Base-by-base conservation (phyloP, 441 rosid species). In the Codiaeum variegatum region DNA sequence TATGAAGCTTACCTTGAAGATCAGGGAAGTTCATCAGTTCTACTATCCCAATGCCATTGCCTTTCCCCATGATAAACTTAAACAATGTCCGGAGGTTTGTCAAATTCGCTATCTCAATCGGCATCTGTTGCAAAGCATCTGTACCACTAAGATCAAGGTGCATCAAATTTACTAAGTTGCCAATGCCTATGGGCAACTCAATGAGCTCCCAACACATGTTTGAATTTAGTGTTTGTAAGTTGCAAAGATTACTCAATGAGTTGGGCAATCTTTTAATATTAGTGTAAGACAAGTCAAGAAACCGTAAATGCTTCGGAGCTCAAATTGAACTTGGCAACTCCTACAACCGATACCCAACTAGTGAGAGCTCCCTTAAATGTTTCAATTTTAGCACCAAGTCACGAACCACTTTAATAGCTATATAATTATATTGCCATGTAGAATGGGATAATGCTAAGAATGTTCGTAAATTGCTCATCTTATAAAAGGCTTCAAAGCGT, bases 281-380 rank as follows among this genome's bases (percentile, higher is more conserved):
- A 11, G 77, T 72, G 46, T 9, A 44, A 12, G 79, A 74, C 18
- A 79, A 66, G 23, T 79, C 62, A 49, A 82, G 69, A 42, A 62
- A 75, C 18, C 81, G 58, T 19, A 82, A 44, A 66, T 73, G 80
- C 49, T 68, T 74, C 40, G 79, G 32, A 8, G 26, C 38, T 29
- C 36, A 36, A 24, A 66, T 16, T 1, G 67, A 64, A 34, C 21
- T 18, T 34, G 67, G 67, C 67, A 66, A 66, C 38, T 66, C 70
- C 0, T 0, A 3, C 3, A 24, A 19, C 13, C 0, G 1, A 18
- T 16, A 12, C 64, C 75, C 21, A 77, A 73, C 16, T 52, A 74
- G 34, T 69, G 69, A 63, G 5, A 72, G 52, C n/a, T 63, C 52
- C 52, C 63, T 38, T n/a, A 54, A 38, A 12, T 34, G 9, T 58